Base-by-base conservation (phyloP, 306 rosid species). In the Styphnolobium japonicum region DNA sequence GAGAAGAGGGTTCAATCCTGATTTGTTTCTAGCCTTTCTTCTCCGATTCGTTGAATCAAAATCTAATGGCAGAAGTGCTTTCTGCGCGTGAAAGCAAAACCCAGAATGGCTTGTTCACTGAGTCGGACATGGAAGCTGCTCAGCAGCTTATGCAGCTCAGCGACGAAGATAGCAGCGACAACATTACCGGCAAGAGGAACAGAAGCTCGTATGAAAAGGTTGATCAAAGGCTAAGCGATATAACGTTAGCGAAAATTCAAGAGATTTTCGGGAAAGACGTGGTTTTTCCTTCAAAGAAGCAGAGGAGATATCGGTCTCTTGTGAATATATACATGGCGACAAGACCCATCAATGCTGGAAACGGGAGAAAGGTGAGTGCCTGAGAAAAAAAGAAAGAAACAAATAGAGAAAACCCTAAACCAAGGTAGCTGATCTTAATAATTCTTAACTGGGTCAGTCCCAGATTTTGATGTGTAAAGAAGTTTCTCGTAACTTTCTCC, bases 121-220 rank as follows among this genome's bases (percentile, higher is more conserved):
- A 82, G 69, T 65, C 66, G 10, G 91, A 89, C 0, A 55, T 82
- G 80, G 84, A 61, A 19, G 92, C 85, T 3, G 92, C 80, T 7
- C 71, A 78, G 46, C 73, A 80, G 46, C 89, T 90, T 63, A 70
- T 90, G 79, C 91, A 89, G 65, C 89, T 87, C 11, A 86, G 90
- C 84, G 79, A 81, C 7, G 87, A 80, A n/a, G 88, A 79, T 7
- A 76, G 37, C 82, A 36, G 6, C 67, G 63, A 53, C 68, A 80
- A 71, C 31, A 34, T 21, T 36, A 9, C 14, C 21, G 27, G 61
- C 51, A 82, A 67, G 61, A 85, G 60, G 64, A 75, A 8, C n/a
- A 52, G 15, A 15, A 15, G 15, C 15, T 14, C 39, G 12, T 10
- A 67, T 0, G 77, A 80, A 12, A 86, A 81, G 18, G 82, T 70